A percentile compares a stretch with the other conserved stretches of the same genome.
These are phyloP conservation scores for Metarhizium rileyi DNA, from an alignment of 2,329 filamentous ascomycete genomes.

Conservation along the genomic window DNA sequence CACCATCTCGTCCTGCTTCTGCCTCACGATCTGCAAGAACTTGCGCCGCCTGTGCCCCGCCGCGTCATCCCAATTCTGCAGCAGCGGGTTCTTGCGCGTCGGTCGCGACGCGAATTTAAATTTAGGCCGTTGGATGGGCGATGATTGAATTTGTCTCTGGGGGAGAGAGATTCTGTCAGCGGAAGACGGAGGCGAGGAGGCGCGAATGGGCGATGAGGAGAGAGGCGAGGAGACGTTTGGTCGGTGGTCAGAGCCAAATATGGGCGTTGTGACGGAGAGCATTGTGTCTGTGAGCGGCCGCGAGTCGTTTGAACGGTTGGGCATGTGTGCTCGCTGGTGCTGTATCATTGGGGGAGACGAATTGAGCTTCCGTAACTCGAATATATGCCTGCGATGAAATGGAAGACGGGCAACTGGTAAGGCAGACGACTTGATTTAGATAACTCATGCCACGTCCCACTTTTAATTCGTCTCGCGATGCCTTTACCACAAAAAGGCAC, in stretches of 20 bases:
- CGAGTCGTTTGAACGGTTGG: neutral
- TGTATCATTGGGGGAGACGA: neutral
- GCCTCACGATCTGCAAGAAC: conserved; percentile 59
- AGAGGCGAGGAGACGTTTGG: conserved; percentile 45
- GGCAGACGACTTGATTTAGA: too few species aligned
- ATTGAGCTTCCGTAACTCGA: neutral
- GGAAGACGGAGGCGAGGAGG: conserved; percentile 36
- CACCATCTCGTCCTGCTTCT: conserved; percentile 47
- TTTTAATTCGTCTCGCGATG: too few species aligned
- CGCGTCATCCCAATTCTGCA: conserved; percentile 49
- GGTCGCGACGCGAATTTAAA: conserved; percentile 45
- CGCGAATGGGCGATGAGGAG: conserved; percentile 48
- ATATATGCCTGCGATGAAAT: neutral
- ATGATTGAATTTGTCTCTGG: conserved; percentile 35
- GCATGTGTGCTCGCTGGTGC: neutral
- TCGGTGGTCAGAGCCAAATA: conserved; percentile 36
- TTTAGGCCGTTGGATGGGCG: conserved; percentile 29
- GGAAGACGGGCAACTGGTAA: neutral
- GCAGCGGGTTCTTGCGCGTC: conserved; percentile 52
- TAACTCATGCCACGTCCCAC: too few species aligned
- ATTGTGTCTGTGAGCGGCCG: conserved; percentile 18
- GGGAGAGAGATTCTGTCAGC: conserved; percentile 31
- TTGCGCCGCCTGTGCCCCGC: conserved; percentile 55
- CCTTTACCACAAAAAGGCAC: too few species aligned
- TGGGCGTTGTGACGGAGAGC: conserved; percentile 32